Evolutionary conservation across 345 rosid genomes (phyloP).

Genomic region (Firmiana major): DNA sequence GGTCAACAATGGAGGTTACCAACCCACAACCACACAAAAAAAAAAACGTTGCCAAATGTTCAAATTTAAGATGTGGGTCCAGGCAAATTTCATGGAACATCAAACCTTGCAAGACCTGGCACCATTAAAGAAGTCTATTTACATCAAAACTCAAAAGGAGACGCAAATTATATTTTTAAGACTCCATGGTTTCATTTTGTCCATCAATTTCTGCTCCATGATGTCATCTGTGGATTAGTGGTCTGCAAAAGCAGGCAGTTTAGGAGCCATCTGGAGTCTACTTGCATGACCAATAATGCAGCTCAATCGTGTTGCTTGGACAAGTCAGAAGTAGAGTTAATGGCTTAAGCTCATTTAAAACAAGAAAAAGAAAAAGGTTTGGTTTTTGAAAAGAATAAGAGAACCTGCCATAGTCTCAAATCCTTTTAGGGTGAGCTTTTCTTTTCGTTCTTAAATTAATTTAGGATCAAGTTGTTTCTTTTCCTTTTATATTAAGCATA

Average conservation of each 20-base stretch:
- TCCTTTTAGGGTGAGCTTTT: not conserved
- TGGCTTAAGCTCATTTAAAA: not conserved
- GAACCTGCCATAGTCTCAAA: not conserved
- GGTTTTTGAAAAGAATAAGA: too few species aligned
- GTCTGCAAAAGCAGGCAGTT: not conserved
- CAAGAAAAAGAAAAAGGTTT: too few species aligned
- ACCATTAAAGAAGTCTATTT: not conserved
- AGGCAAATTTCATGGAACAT: not conserved
- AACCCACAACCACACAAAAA: not conserved
- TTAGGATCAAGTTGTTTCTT: not conserved
- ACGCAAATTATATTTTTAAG: not conserved
- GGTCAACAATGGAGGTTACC: not conserved
- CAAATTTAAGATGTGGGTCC: not conserved
- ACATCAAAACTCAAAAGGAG: not conserved
- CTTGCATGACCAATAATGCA: not conserved
- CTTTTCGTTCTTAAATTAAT: constrained; percentile 7
- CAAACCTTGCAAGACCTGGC: not conserved
- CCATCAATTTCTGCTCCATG: not conserved
- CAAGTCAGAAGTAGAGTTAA: not conserved
- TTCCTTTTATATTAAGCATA: constrained; percentile 1
- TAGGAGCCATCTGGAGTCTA: not conserved
- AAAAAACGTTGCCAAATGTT: not conserved
- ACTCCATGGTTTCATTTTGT: not conserved
- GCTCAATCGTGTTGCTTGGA: not conserved
- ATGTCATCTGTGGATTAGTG: not conserved